Evolutionary conservation across 1,284 basidiomycete species (phyloP).

Genomic region (Melampsora medusae): DNA sequence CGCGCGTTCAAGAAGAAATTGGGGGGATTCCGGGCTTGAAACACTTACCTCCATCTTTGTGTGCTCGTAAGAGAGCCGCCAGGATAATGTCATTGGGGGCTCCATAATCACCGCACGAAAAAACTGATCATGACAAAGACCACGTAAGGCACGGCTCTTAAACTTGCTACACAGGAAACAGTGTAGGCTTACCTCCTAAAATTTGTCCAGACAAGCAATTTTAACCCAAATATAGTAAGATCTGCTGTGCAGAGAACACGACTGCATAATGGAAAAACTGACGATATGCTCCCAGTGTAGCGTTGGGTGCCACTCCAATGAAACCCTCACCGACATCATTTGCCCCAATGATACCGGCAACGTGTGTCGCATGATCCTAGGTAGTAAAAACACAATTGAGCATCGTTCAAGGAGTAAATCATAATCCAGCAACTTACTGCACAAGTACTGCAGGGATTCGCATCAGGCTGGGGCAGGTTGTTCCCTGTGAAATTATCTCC

Average conservation of each 20-base stretch:
- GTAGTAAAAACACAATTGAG: not conserved
- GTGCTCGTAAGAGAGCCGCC: conserved; percentile 18
- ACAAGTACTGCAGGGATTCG: conserved; percentile 30
- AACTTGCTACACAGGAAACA: too few species aligned
- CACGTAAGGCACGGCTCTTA: too few species aligned
- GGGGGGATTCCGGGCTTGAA: not conserved
- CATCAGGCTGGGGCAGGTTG: conserved; percentile 3
- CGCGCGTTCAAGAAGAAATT: not conserved
- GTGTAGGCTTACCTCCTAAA: too few species aligned
- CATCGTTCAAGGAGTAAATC: too few species aligned
- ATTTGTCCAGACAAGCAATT: too few species aligned
- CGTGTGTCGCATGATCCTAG: conserved; percentile 38
- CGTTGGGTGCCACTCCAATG: conserved; percentile 36
- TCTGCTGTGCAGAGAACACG: too few species aligned
- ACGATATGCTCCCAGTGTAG: conserved; percentile 37
- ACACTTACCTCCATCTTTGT: conserved; percentile 36
- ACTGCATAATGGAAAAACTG: too few species aligned
- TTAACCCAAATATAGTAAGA: too few species aligned
- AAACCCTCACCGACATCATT: conserved; percentile 23
- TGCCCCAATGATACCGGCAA: conserved; percentile 35
- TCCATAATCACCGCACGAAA: too few species aligned
- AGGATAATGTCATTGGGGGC: too few species aligned
- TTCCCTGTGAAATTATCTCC: conserved; percentile 22
- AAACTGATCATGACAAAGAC: too few species aligned
- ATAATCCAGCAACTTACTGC: too few species aligned